Evolutionary conservation across 1,284 basidiomycete genomes (phyloP), one percentile per base, ranked within the genome.

Genomic region (Moniliella sp.): DNA sequence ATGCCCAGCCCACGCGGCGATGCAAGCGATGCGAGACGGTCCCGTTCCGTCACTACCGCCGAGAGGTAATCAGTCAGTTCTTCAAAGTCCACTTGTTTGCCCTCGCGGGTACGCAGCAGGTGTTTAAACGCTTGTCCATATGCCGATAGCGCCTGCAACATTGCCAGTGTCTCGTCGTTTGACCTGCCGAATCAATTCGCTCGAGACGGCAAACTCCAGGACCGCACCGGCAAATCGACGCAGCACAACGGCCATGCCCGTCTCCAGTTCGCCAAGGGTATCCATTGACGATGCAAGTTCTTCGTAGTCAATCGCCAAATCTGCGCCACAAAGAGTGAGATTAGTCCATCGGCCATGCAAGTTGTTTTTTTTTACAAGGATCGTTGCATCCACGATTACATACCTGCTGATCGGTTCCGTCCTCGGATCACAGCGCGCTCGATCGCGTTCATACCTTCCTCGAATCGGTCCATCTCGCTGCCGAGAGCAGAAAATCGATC

Each of bases 11-110:
- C 53, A 21, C 51, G 43, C 11, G 50, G 50, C 4, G 42, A 45
- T 9, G 44, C 45, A 4, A 58, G 38, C 3, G 41, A 44, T 1
- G 44, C 46, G 5, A 97, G 67, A 25, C 88, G 69, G 60, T 97
- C 91, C 8, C 88, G 75, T 63, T 97, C 88, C 4, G 73, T 68
- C 0, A 81, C 84, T 16, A 93, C 74, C 4, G 77, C 78, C 1
- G 80, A 80, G 4, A 97, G 69, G 61, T 97, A 97, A 35, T 84
- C 80, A 4, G 83, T 86, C 4, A 94, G 71, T 55, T 94, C 88
- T 63, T 97, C 88, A 47, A 94, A 93, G 60, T 97, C 88, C 33
- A 94, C 73, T 61, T 97, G 91, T 62, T 94, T 97, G 63, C 94
- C 83, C 61, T 97, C 91, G 29, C 91, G 75, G 18, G 91, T 69